phyloP scores from a whole-genome alignment of 192 early-diverging fungal species.

The Backusella macrospora region DNA sequence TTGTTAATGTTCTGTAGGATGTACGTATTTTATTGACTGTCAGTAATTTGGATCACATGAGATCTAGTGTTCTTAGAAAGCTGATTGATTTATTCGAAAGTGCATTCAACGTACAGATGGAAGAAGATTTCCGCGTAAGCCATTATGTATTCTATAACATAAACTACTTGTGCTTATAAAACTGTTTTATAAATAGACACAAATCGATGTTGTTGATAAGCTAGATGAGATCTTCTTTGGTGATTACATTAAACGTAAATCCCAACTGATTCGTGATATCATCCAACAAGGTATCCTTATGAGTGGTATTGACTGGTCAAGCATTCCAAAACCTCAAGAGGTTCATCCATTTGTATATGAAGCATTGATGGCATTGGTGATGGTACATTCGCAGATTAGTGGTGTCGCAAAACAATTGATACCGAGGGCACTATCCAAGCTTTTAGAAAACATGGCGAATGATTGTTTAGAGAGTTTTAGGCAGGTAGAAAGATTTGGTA shows the following conservation, averaged over 20 bases:
- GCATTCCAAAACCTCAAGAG: conserved; percentile 73
- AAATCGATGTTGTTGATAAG: conserved; percentile 74
- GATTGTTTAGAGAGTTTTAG: conserved; percentile 82
- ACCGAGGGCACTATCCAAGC: conserved; percentile 70
- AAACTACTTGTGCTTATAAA: too few species aligned
- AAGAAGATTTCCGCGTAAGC: conserved; percentile 60
- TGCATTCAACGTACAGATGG: conserved; percentile 64
- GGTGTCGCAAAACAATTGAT: conserved; percentile 82
- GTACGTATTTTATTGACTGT: conserved; percentile 78
- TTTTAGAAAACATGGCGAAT: conserved; percentile 73
- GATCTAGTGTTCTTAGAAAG: conserved; percentile 73
- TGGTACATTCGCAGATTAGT: conserved; percentile 88
- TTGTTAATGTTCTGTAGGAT: conserved; percentile 48
- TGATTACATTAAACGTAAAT: conserved; percentile 83
- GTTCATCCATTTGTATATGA: conserved; percentile 89
- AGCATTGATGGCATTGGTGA: conserved; percentile 82
- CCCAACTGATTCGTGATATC: conserved; percentile 65
- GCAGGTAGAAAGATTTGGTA: conserved; percentile 82
- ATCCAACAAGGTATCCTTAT: conserved; percentile 81
- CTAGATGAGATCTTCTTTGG: conserved; percentile 84
- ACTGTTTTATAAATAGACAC: conserved; percentile 54
- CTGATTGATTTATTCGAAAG: conserved; percentile 71
- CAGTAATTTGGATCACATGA: conserved; percentile 80
- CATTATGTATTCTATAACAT: not conserved
- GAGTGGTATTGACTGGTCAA: conserved; percentile 88